These are phyloP conservation scores for Penicillium dipodomyicola DNA, from an alignment of 495 filamentous ascomycete species.

Conservation along the genomic window DNA sequence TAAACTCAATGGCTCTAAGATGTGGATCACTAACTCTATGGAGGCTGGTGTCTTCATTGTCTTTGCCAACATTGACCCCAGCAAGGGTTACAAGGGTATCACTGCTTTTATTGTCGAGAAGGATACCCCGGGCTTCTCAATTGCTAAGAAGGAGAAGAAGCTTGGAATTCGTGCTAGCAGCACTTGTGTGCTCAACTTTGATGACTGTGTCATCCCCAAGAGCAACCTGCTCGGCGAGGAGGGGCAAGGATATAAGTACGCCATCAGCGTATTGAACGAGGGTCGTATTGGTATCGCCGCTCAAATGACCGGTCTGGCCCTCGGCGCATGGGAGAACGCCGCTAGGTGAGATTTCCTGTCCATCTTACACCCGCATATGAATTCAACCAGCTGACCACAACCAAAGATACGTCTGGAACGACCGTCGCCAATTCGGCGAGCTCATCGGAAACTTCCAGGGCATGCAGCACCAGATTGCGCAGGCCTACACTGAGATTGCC, in stretches of 20 bases:
- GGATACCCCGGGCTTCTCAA: slow-evolving; percentile 80
- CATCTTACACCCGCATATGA: background rate
- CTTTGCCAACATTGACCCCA: slow-evolving; percentile 89
- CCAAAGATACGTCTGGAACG: slow-evolving; percentile 83
- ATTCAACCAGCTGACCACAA: background rate
- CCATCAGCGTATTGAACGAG: slow-evolving; percentile 94
- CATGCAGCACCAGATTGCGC: slow-evolving; percentile 98
- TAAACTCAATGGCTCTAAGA: slow-evolving; percentile 87
- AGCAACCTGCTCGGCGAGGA: slow-evolving; percentile 84
- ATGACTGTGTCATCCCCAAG: slow-evolving; percentile 87
- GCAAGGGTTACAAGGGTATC: slow-evolving; percentile 91
- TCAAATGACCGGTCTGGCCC: slow-evolving; percentile 96
- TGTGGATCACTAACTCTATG: slow-evolving; percentile 99
- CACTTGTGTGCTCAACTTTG: slow-evolving; percentile 96
- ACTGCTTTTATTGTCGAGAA: slow-evolving; percentile 96
- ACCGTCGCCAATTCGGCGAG: slow-evolving; percentile 94
- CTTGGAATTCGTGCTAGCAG: slow-evolving; percentile 92
- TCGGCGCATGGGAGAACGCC: slow-evolving; percentile 95
- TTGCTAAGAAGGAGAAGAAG: slow-evolving; percentile 99
- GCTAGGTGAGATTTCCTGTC: slow-evolving; percentile 57
- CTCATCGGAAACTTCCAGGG: slow-evolving; percentile 94
- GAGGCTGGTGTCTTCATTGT: slow-evolving; percentile 96
- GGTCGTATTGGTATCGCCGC: slow-evolving; percentile 96
- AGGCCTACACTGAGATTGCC: slow-evolving; percentile 89
- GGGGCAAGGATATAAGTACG: slow-evolving; percentile 96